Conservation (phyloP, 2,329 filamentous ascomycete genomes). For the Xylaria sp. region DNA sequence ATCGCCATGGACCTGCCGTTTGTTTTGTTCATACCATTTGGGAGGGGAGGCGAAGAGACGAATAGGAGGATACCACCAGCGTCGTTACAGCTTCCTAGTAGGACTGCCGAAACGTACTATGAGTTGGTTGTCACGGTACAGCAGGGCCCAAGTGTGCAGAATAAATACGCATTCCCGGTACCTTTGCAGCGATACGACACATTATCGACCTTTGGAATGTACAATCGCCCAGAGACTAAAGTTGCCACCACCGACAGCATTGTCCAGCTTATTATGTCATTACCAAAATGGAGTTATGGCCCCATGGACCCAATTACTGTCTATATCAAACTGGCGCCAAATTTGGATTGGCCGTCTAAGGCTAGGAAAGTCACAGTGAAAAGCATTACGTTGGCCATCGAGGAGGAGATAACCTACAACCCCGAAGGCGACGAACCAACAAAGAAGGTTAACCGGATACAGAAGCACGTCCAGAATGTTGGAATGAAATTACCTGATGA, state of each 20-base stretch:
- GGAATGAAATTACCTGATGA: conserved; percentile 88
- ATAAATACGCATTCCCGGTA: conserved; percentile 90
- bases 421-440: conserved; percentile 96
- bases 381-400: conserved; percentile 91
- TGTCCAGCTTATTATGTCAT: conserved; percentile 88
- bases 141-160: conserved; percentile 86
- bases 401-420: conserved; percentile 99
- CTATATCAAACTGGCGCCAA: conserved; percentile 93
- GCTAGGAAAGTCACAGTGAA: conserved; percentile 92
- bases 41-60: conserved; percentile 87
- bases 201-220: conserved; percentile 98
- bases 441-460: conserved; percentile 86
- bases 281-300: conserved; percentile 96
- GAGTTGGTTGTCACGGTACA: conserved; percentile 96
- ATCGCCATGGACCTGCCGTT: conserved; percentile 98
- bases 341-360: conserved; percentile 90
- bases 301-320: conserved; percentile 95
- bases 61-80: conserved; percentile 91
- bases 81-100: conserved; percentile 86
- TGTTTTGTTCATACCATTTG: conserved; percentile 96
- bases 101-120: conserved; percentile 97
- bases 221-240: conserved; percentile 92
- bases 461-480: conserved; percentile 83
- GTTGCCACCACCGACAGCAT: conserved; percentile 89
- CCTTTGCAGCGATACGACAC: conserved; percentile 95